Conservation (phyloP, 805 yeast species). For the Metschnikowia kunwiensis region DNA sequence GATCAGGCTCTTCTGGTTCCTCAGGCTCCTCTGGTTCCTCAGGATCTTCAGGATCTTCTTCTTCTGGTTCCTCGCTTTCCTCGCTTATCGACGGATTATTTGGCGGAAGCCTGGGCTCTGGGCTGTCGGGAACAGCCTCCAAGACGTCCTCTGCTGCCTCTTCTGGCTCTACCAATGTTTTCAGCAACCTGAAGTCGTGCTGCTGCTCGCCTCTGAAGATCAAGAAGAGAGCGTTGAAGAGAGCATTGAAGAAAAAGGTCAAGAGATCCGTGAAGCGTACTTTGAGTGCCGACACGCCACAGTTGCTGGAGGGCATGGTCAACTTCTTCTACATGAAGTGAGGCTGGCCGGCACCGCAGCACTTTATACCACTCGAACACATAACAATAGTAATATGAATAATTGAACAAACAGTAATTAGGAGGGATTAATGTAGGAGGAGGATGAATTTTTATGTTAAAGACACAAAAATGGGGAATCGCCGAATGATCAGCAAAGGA, state of each 20-base stretch:
- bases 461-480: no score
- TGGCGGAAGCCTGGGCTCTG: no score
- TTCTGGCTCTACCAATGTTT: slow-evolving; percentile 6
- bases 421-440: no score
- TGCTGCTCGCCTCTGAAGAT: slow-evolving; percentile 24
- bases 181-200: slow-evolving; percentile 17
- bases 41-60: background rate
- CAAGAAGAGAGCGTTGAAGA: slow-evolving; percentile 22
- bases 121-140: background rate
- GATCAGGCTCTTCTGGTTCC: slow-evolving; percentile 2
- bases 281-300: slow-evolving; percentile 14
- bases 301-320: slow-evolving; percentile 14
- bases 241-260: slow-evolving; percentile 24
- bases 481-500: no score
- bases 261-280: slow-evolving; percentile 21
- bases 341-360: no score
- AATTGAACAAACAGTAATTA: no score
- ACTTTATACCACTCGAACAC: no score
- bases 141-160: background rate
- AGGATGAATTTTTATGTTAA: no score
- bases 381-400: no score
- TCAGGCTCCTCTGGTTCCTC: slow-evolving; percentile 3
- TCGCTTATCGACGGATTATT: no score
- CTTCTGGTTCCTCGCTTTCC: slow-evolving; percentile 3
- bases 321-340: slow-evolving; percentile 15